Evolutionary conservation across 331 rosid genomes (phyloP).

Genomic region (Cydonia oblonga): DNA sequence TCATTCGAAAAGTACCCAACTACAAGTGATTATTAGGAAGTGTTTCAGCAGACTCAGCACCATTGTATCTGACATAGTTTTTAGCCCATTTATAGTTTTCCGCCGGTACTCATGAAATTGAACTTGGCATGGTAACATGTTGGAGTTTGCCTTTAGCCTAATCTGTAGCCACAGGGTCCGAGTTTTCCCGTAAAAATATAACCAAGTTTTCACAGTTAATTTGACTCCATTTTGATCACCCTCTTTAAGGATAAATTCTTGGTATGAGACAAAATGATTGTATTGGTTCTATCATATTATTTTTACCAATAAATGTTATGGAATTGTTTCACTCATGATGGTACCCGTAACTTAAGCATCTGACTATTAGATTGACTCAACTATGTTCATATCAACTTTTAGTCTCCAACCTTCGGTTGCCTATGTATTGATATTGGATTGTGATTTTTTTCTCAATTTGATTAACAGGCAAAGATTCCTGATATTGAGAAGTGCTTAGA

Average conservation of each 20-base stretch:
- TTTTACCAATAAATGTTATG: neutral
- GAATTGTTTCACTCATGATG: neutral
- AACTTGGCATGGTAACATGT: neutral
- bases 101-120: neutral
- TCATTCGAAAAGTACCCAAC: neutral
- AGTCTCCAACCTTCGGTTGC: neutral
- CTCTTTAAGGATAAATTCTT: neutral
- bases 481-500: slow-evolving; percentile 87
- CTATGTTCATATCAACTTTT: neutral
- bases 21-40: neutral
- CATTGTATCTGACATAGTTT: neutral
- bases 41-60: neutral
- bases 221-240: neutral
- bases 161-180: no score
- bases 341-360: neutral
- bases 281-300: neutral
- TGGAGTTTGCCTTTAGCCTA: neutral
- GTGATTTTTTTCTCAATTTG: neutral
- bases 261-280: neutral
- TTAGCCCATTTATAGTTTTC: neutral
- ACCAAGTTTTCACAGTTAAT: neutral
- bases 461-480: slow-evolving; percentile 77
- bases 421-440: neutral
- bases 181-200: neutral
- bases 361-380: neutral